phyloP scores from a whole-genome alignment of 345 rosid genomes.

The Eucalyptus globulus region DNA sequence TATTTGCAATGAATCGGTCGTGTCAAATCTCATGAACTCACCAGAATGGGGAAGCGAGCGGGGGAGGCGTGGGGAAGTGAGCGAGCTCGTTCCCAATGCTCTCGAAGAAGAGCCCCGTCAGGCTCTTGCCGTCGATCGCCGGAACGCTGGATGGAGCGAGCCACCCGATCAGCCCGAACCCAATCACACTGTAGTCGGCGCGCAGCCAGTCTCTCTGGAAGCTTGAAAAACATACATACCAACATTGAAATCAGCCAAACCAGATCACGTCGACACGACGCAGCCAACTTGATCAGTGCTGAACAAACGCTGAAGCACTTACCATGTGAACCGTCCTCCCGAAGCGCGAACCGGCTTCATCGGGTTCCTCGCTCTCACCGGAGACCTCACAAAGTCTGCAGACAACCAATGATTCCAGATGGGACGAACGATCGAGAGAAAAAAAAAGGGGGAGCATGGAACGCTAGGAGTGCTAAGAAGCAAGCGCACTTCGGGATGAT shows the following conservation, averaged over 20 bases:
- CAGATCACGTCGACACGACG: background rate
- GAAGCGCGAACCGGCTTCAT: slow-evolving; percentile 28
- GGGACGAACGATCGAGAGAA: background rate
- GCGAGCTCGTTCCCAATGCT: slow-evolving; percentile 91
- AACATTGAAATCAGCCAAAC: background rate
- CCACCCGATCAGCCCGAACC: slow-evolving; percentile 92
- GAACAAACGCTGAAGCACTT: background rate
- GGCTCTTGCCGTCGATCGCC: slow-evolving; percentile 72
- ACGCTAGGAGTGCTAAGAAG: background rate
- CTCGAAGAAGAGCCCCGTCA: slow-evolving; percentile 85
- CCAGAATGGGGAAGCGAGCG: slow-evolving; percentile 61
- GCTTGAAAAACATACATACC: slow-evolving; percentile 9
- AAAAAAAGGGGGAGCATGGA: no score
- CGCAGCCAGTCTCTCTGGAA: slow-evolving; percentile 83
- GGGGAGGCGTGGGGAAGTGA: slow-evolving; percentile 87
- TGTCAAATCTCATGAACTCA: background rate
- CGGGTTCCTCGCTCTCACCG: slow-evolving; percentile 44
- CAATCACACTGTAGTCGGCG: slow-evolving; percentile 64
- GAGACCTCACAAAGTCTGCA: slow-evolving; percentile 50
- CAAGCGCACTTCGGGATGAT: no score
- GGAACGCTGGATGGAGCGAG: slow-evolving; percentile 89
- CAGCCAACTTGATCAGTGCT: background rate
- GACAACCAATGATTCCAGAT: background rate
- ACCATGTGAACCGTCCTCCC: slow-evolving; percentile 68
- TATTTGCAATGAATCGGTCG: background rate